Conservation (phyloP, 768 basidiomycete genomes). For the Stropharia rugosoannulata region DNA sequence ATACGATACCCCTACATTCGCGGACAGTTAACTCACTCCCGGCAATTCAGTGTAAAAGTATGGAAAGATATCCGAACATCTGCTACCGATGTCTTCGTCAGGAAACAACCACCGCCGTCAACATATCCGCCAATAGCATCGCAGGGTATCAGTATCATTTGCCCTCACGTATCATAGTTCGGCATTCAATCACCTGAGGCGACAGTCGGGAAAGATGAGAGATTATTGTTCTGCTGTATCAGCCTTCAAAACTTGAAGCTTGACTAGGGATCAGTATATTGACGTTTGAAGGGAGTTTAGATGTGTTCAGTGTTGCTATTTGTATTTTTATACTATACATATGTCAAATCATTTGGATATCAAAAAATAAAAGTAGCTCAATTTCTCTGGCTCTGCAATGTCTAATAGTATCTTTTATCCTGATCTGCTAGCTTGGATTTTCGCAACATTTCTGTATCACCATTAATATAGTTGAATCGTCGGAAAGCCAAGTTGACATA, state of each 20-base stretch:
- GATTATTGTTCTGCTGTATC: too few species aligned
- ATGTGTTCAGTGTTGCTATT: too few species aligned
- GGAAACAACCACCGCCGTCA: slow-evolving; percentile 5
- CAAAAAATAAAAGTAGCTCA: neutral
- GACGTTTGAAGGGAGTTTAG: too few species aligned
- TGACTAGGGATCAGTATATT: too few species aligned
- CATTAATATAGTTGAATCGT: slow-evolving; percentile 3
- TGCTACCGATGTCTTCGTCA: slow-evolving; percentile 25
- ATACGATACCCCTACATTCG: neutral
- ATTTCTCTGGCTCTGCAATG: neutral
- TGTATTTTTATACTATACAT: too few species aligned
- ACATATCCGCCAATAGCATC: neutral
- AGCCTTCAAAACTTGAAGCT: too few species aligned
- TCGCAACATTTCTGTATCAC: slow-evolving; percentile 29
- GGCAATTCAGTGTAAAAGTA: slow-evolving; percentile 34
- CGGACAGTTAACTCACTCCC: neutral
- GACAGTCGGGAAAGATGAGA: neutral
- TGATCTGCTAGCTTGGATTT: slow-evolving; percentile 31
- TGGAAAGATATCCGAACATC: slow-evolving; percentile 44
- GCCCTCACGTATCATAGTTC: neutral
- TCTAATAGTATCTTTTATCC: neutral
- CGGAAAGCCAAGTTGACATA: slow-evolving; percentile 19
- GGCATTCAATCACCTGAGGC: neutral
- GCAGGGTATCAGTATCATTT: slow-evolving; percentile 12
- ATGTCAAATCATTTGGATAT: too few species aligned